Evolutionary conservation across 202 grass and related monocot species (phyloP).

Genomic region (Zizania palustris): DNA sequence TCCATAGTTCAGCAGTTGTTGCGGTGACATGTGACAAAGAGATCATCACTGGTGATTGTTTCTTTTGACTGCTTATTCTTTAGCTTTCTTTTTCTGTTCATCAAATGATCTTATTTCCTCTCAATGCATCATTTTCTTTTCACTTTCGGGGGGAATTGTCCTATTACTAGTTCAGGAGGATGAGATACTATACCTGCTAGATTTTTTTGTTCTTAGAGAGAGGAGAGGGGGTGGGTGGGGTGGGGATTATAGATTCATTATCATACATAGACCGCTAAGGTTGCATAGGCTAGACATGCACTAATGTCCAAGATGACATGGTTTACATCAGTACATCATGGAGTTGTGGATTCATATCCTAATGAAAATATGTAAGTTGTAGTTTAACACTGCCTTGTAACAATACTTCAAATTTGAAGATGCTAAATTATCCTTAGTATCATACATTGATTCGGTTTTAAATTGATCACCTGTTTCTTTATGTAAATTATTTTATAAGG

Average conservation of each 20-base stretch:
- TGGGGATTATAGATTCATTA: neutral
- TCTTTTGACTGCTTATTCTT: conserved; percentile 40
- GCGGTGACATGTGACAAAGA: conserved; percentile 85
- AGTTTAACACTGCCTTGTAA: conserved; percentile 1
- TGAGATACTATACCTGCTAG: neutral
- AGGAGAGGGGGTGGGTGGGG: neutral
- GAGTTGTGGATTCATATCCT: neutral
- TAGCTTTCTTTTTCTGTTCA: conserved; percentile 34
- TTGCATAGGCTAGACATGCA: neutral
- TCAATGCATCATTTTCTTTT: conserved; percentile 13
- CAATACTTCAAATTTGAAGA: conserved; percentile 19
- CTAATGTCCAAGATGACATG: neutral
- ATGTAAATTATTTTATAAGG: conserved; percentile 10
- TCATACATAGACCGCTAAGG: neutral
- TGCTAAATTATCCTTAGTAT: conserved; percentile 29
- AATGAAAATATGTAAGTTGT: neutral
- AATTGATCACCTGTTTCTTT: conserved; percentile 10
- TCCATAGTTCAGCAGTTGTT: conserved; percentile 77
- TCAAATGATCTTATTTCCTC: neutral
- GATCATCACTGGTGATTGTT: conserved; percentile 84
- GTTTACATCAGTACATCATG: neutral
- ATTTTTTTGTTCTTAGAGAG: neutral
- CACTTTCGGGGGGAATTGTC: neutral
- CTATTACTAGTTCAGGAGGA: neutral
- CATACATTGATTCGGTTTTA: conserved; percentile 18